phyloP scores from a whole-genome alignment of 345 rosid genomes.

The Aquilaria malaccensis region DNA sequence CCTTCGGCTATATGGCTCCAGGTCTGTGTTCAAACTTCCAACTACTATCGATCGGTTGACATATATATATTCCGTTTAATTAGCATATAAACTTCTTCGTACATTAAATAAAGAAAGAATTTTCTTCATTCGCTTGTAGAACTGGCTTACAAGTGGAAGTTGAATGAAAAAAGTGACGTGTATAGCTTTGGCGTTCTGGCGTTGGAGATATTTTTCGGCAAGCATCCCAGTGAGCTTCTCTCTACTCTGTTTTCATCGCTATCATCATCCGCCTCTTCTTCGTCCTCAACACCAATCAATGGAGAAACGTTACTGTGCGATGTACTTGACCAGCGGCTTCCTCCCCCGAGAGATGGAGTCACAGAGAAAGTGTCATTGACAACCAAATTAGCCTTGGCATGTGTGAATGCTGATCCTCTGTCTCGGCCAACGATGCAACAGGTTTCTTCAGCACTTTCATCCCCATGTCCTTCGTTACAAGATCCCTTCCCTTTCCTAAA shows the following conservation, averaged over 20 bases:
- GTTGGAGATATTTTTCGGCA: conserved; percentile 14
- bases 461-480: not conserved
- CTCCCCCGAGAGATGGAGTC: not conserved
- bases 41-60: no score
- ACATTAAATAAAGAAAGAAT: no score
- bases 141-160: conserved; percentile 5
- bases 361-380: not conserved
- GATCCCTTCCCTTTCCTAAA: no score
- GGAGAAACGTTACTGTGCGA: not conserved
- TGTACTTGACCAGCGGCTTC: conserved; percentile 7
- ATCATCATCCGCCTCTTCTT: not conserved
- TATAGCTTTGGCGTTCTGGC: conserved; percentile 19
- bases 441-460: not conserved
- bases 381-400: conserved; percentile 2
- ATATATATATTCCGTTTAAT: no score
- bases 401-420: conserved; percentile 6
- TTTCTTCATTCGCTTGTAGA: not conserved
- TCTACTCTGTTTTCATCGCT: conserved; percentile 4
- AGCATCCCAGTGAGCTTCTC: conserved; percentile 16
- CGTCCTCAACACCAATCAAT: not conserved
- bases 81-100: no score
- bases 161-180: conserved; percentile 12
- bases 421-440: conserved; percentile 11
- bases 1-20: conserved; percentile 17
- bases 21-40: not conserved